phyloP scores from a whole-genome alignment of 768 basidiomycete species.

The Lactifluus hygrophoroides region DNA sequence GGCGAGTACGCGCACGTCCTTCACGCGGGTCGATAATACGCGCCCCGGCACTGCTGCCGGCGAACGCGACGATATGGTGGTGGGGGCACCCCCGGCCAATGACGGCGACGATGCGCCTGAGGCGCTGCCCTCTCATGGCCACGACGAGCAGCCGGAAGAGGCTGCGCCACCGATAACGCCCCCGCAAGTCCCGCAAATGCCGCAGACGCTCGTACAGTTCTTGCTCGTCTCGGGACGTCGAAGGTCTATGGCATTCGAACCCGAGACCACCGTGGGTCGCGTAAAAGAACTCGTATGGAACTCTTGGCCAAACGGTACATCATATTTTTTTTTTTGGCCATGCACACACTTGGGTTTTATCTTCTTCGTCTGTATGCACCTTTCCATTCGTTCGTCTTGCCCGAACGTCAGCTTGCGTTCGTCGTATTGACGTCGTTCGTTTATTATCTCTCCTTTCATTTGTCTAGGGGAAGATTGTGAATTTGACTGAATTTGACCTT shows the following conservation, averaged over 20 bases:
- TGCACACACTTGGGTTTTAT: too few relatives aligned
- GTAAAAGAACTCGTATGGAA: slow-evolving; percentile 83
- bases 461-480: neutral
- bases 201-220: slow-evolving; percentile 61
- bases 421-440: neutral
- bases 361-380: slow-evolving; percentile 5
- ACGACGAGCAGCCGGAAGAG: neutral
- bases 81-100: too few relatives aligned
- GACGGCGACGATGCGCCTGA: neutral
- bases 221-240: slow-evolving; percentile 61
- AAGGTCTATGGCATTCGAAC: slow-evolving; percentile 66
- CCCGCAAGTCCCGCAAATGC: slow-evolving; percentile 42
- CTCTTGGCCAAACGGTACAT: slow-evolving; percentile 67
- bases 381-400: neutral
- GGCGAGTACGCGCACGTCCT: slow-evolving; percentile 44
- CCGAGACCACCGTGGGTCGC: slow-evolving; percentile 63
- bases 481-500: slow-evolving; percentile 8
- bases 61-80: neutral
- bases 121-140: neutral
- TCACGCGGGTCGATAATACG: slow-evolving; percentile 39
- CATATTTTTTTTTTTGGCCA: too few relatives aligned
- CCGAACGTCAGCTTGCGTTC: too few relatives aligned
- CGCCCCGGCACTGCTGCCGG: slow-evolving; percentile 21
- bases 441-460: neutral
- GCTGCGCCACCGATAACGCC: neutral